These are phyloP conservation scores for Closterium sp. DNA, from an alignment of 139 green algal genomes.

Conservation along the genomic window DNA sequence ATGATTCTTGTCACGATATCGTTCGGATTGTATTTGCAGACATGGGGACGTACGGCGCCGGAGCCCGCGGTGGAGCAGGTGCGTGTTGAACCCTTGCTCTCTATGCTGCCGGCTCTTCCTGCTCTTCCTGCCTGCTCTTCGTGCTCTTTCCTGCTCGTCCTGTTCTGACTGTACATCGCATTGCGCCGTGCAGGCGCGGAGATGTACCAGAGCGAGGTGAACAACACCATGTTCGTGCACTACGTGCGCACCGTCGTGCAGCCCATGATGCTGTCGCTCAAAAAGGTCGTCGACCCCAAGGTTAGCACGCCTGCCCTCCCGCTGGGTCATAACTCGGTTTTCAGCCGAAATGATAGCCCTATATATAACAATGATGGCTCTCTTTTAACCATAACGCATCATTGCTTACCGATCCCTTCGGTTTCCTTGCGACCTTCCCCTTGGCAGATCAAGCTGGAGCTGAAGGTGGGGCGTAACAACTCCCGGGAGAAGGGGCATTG, in stretches of 20 bases:
- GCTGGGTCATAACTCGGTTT: no score
- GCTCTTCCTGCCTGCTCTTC: not conserved
- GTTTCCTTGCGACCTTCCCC: not conserved
- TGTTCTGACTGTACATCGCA: not conserved
- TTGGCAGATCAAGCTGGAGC: constrained; percentile 37
- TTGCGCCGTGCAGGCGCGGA: constrained; percentile 10
- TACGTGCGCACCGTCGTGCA: constrained; percentile 36
- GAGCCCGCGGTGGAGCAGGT: not conserved
- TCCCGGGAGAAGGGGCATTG: constrained; percentile 27
- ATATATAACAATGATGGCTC: no score
- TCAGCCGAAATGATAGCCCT: no score
- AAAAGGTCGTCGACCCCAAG: constrained; percentile 33
- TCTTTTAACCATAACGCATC: no score
- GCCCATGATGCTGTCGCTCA: constrained; percentile 35
- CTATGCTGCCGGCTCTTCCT: no score
- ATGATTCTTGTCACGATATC: not conserved
- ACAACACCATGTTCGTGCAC: constrained; percentile 41
- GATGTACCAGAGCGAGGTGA: constrained; percentile 41
- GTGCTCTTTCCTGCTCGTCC: no score
- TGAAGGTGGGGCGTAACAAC: constrained; percentile 33
- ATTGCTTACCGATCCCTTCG: no score
- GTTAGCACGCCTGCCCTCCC: no score
- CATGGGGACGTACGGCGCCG: not conserved
- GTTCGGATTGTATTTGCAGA: not conserved
- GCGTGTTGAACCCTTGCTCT: not conserved